A percentile compares a stretch with the other conserved stretches of the same genome.
These are phyloP conservation scores for Dendrobium officinale DNA, from an alignment of 106 monocot species.

Conservation along the genomic window DNA sequence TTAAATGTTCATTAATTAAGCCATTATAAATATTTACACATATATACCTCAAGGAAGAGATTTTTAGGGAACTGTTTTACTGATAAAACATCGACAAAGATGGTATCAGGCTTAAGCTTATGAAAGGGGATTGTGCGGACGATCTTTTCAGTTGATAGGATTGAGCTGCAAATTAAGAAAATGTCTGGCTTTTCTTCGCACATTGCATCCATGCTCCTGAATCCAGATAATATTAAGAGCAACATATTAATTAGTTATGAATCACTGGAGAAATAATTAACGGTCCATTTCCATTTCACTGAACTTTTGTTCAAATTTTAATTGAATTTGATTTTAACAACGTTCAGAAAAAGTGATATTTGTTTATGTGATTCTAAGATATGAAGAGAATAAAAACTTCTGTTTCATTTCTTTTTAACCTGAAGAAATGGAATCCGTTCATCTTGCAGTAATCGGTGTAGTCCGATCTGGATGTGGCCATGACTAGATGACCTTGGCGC, in stretches of 20 bases:
- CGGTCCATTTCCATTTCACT: no score
- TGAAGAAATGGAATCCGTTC: slow-evolving; percentile 28
- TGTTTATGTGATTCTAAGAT: no score
- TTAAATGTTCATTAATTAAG: background rate
- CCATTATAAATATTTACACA: background rate
- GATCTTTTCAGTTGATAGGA: slow-evolving; percentile 49
- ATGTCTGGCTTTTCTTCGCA: slow-evolving; percentile 54
- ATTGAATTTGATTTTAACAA: no score
- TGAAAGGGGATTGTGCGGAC: slow-evolving; percentile 38
- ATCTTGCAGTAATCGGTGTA: slow-evolving; percentile 34
- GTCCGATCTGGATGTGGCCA: slow-evolving; percentile 54
- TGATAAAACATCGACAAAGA: slow-evolving; percentile 57
- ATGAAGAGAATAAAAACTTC: no score
- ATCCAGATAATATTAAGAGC: no score
- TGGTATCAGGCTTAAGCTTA: slow-evolving; percentile 40
- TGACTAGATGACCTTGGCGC: slow-evolving; percentile 43
- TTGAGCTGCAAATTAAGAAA: slow-evolving; percentile 48
- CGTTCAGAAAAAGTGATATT: no score
- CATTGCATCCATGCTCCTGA: slow-evolving; percentile 31
- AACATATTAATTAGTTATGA: no score
- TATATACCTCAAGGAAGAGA: slow-evolving; percentile 46
- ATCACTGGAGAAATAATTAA: no score
- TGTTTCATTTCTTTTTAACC: background rate
- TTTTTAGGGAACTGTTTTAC: slow-evolving; percentile 67
- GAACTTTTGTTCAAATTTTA: no score